These are phyloP conservation scores for Dissophora globulifera DNA, from an alignment of 192 early-diverging fungal species.

Conservation along the genomic window DNA sequence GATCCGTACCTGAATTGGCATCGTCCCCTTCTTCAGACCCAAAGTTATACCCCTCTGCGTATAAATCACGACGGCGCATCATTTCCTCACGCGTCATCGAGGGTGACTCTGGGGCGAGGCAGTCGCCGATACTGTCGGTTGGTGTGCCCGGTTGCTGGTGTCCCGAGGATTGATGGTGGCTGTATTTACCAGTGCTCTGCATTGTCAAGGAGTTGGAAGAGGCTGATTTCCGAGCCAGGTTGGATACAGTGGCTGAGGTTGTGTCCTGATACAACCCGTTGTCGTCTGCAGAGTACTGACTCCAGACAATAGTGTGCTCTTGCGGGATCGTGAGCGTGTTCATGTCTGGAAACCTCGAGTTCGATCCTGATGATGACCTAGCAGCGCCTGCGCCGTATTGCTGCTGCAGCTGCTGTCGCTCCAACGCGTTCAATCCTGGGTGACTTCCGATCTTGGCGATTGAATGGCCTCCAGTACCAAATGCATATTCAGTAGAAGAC, in stretches of 20 bases:
- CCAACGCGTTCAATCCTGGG: conserved; percentile 25
- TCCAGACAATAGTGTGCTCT: conserved; percentile 37
- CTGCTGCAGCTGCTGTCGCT: conserved; percentile 40
- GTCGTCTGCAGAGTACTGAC: conserved; percentile 41
- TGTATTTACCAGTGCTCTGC: conserved; percentile 29
- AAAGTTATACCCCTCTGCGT: conserved; percentile 17
- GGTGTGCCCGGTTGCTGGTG: conserved; percentile 17
- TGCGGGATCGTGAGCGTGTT: neutral
- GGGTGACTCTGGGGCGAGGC: conserved; percentile 38
- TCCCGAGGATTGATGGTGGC: conserved; percentile 35
- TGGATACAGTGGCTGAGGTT: conserved; percentile 16
- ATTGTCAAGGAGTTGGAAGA: conserved; percentile 26
- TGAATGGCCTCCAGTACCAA: conserved; percentile 40
- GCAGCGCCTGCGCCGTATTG: conserved; percentile 18
- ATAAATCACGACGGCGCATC: conserved; percentile 29
- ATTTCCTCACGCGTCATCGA: conserved; percentile 32
- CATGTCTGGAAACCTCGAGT: conserved; percentile 33
- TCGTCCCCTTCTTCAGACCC: conserved; percentile 4
- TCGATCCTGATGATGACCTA: neutral
- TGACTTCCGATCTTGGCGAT: conserved; percentile 46
- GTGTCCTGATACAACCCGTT: conserved; percentile 17
- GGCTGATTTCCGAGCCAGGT: conserved; percentile 22
- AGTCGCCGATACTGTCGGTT: conserved; percentile 41
- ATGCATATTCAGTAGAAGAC: conserved; percentile 14
- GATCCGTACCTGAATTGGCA: conserved; percentile 18